Percentiles rank a stretch among this genome's conserved stretches.
phyloP scores from a whole-genome alignment of 2,329 filamentous ascomycete species.

The Aspergillus piperis region DNA sequence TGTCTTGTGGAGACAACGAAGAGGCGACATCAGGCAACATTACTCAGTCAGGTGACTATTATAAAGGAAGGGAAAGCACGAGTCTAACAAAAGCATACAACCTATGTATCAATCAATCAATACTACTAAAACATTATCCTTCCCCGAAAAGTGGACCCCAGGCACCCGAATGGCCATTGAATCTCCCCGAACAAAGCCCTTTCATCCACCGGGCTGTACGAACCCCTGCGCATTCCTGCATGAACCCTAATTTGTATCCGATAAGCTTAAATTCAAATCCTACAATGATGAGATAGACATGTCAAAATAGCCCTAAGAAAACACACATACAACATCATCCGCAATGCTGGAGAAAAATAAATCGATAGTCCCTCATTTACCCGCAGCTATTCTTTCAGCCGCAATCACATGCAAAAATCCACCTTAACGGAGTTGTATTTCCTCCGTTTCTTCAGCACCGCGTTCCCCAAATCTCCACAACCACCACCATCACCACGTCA shows the following conservation, averaged over 20 bases:
- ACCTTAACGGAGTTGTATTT: background rate
- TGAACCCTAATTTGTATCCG: background rate
- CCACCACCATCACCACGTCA: background rate
- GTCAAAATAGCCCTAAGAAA: background rate
- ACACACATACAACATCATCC: background rate
- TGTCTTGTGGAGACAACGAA: no score
- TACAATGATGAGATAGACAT: background rate
- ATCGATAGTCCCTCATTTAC: no score
- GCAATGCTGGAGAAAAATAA: background rate
- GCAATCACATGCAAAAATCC: background rate
- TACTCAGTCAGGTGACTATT: no score
- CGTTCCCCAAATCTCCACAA: background rate
- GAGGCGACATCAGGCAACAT: no score
- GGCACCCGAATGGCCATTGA: no score
- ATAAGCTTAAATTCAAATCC: background rate
- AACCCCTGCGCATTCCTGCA: constrained; percentile 1
- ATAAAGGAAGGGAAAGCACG: no score
- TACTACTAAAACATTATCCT: background rate
- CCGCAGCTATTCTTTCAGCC: background rate
- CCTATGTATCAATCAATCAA: no score
- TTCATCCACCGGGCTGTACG: background rate
- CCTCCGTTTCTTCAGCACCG: background rate
- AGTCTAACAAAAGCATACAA: no score
- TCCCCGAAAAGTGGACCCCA: no score
- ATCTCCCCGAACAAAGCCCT: background rate